A percentile compares a stretch with the other conserved stretches of the same genome.
These are phyloP conservation scores for Haplosporangium sp. DNA, from an alignment of 371 early-diverging fungal genomes.

Conservation along the genomic window DNA sequence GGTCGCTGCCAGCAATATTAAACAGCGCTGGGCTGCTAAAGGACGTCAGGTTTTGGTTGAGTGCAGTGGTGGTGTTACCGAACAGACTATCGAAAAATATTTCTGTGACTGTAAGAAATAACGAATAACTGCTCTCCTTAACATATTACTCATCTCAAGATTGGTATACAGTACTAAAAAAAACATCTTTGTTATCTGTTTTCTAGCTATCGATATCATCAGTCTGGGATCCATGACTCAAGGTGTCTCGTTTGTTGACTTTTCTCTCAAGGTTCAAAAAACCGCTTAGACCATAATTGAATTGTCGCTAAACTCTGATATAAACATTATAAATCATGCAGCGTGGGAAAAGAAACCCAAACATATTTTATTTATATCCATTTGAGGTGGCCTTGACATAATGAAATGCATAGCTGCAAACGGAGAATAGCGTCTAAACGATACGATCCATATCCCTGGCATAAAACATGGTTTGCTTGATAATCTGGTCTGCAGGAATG, in stretches of 20 bases:
- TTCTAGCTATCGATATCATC: constrained; percentile 89
- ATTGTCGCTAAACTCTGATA: neutral
- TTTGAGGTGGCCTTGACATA: neutral
- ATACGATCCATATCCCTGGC: constrained; percentile 97
- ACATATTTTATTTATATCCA: neutral
- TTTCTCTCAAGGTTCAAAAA: constrained; percentile 89
- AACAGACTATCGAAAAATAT: constrained; percentile 84
- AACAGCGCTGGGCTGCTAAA: constrained; percentile 74
- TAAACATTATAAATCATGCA: constrained; percentile 1
- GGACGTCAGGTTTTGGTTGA: constrained; percentile 89
- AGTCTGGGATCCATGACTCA: constrained; percentile 95
- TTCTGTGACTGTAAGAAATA: constrained; percentile 78
- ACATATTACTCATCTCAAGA: neutral
- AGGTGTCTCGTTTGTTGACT: constrained; percentile 95
- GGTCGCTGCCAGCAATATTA: constrained; percentile 76
- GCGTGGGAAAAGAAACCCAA: neutral
- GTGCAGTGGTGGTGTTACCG: constrained; percentile 95
- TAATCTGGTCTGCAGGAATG: constrained; percentile 86
- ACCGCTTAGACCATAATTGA: constrained; percentile 12
- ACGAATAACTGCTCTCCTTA: too few species aligned
- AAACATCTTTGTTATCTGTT: neutral
- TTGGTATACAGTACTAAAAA: too few species aligned
- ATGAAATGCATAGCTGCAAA: neutral
- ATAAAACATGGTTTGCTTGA: constrained; percentile 87
- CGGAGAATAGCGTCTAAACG: constrained; percentile 69